Evolutionary conservation across 2,329 filamentous ascomycete genomes (phyloP).

Genomic region (Huntiella moniliformis): DNA sequence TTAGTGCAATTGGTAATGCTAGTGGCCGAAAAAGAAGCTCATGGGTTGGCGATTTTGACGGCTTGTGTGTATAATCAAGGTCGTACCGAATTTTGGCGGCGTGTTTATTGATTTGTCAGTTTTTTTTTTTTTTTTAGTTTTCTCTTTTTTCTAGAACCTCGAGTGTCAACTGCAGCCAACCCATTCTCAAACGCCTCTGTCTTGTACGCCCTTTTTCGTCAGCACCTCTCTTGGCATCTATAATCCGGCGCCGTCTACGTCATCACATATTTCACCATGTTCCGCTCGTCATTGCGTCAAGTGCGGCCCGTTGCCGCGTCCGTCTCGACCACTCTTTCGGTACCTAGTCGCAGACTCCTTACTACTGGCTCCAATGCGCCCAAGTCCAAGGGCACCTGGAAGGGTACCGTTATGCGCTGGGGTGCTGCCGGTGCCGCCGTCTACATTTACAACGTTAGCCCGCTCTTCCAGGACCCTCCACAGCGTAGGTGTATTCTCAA

Average conservation of each 20-base stretch:
- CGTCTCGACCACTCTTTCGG: background rate
- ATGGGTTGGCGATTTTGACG: background rate
- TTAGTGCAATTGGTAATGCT: too few relatives aligned
- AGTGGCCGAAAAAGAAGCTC: too few relatives aligned
- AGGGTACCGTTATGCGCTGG: slow-evolving; percentile 54
- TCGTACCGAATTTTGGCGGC: too few relatives aligned
- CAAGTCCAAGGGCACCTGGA: slow-evolving; percentile 58
- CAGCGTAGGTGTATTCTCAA: slow-evolving; percentile 30
- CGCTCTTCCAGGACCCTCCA: slow-evolving; percentile 69
- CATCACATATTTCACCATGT: slow-evolving; percentile 6
- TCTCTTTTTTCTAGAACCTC: background rate
- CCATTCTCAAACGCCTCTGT: too few relatives aligned
- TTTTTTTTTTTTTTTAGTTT: background rate
- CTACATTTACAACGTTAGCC: slow-evolving; percentile 89
- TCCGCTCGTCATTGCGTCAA: slow-evolving; percentile 11
- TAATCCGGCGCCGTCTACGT: background rate
- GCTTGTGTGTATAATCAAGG: background rate
- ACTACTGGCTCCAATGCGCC: slow-evolving; percentile 39
- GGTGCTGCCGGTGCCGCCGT: slow-evolving; percentile 56
- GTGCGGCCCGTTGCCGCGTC: slow-evolving; percentile 6
- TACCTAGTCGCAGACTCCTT: slow-evolving; percentile 22
- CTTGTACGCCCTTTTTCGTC: too few relatives aligned
- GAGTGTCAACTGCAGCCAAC: background rate
- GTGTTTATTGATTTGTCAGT: slow-evolving; percentile 2
- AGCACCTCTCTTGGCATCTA: background rate